Conservation (phyloP, 2,329 filamentous ascomycete genomes). For the Tolypocladium tropicale region DNA sequence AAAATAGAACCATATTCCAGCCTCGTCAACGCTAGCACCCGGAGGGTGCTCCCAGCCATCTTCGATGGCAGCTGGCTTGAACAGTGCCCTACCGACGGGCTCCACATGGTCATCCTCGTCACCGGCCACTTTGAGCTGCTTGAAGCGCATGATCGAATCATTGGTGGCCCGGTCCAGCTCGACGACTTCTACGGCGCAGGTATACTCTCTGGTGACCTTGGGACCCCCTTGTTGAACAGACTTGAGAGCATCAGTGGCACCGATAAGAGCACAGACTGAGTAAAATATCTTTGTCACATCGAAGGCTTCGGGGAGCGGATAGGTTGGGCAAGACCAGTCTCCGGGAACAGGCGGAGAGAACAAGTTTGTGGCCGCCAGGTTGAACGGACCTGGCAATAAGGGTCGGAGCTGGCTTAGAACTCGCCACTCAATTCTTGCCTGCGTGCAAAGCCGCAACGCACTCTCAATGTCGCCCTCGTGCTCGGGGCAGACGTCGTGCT, state of each 20-base stretch:
- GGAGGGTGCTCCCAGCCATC: slow-evolving; percentile 33
- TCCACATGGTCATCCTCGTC: slow-evolving; percentile 22
- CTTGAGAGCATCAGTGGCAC: slow-evolving; percentile 19
- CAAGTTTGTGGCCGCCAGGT: slow-evolving; percentile 60
- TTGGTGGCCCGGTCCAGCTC: slow-evolving; percentile 35
- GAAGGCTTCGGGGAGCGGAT: slow-evolving; percentile 25
- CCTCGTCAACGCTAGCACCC: slow-evolving; percentile 6
- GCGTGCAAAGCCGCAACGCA: slow-evolving; percentile 56
- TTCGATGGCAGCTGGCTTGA: slow-evolving; percentile 34
- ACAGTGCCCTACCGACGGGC: slow-evolving; percentile 33
- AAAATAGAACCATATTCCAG: slow-evolving; percentile 45
- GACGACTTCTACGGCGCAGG: slow-evolving; percentile 51
- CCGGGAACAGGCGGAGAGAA: slow-evolving; percentile 36
- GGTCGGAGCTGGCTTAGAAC: slow-evolving; percentile 39
- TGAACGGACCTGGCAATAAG: slow-evolving; percentile 67
- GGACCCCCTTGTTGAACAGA: slow-evolving; percentile 11
- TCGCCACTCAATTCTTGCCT: slow-evolving; percentile 57
- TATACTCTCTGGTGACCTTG: slow-evolving; percentile 32
- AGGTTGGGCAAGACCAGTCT: slow-evolving; percentile 17
- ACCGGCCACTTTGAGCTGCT: slow-evolving; percentile 21
- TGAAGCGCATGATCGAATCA: slow-evolving; percentile 33
- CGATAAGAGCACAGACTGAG: slow-evolving; percentile 31
- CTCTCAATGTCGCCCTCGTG: slow-evolving; percentile 55
- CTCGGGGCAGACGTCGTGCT: slow-evolving; percentile 81
- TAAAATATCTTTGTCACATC: slow-evolving; percentile 32